Conservation (phyloP, 2,329 filamentous ascomycete species). For the Ceratocystis variospora region DNA sequence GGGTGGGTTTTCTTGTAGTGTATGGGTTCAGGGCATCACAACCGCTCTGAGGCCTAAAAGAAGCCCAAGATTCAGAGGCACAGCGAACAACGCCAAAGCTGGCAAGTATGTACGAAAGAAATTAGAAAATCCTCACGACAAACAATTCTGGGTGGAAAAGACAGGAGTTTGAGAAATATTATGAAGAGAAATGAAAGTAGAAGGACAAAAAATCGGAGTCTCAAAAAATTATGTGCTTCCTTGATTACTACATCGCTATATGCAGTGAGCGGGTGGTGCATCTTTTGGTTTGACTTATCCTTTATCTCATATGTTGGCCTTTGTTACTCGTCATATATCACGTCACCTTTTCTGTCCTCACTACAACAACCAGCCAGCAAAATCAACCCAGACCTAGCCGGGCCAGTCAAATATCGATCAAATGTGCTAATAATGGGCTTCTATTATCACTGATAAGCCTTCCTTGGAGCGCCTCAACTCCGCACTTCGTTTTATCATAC, state of each 20-base stretch:
- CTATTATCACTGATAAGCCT: conserved; percentile 3
- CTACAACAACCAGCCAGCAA: no score
- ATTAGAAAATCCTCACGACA: background rate
- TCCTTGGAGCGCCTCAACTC: background rate
- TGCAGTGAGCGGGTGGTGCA: background rate
- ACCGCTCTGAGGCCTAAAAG: background rate
- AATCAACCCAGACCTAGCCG: background rate
- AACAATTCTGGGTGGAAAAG: background rate
- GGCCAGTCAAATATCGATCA: background rate
- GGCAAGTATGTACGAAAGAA: background rate
- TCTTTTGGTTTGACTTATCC: background rate
- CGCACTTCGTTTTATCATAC: background rate
- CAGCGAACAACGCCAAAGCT: background rate
- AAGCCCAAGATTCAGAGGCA: background rate
- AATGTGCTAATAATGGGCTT: background rate
- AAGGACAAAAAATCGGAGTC: conserved; percentile 6
- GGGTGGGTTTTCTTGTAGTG: background rate
- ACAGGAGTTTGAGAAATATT: background rate
- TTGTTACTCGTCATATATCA: background rate
- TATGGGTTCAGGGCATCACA: background rate
- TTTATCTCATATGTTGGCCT: background rate
- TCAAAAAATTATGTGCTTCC: background rate
- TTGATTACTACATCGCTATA: background rate
- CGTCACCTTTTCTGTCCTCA: background rate
- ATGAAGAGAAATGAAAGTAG: background rate